Base-by-base conservation (phyloP, 2,329 filamentous ascomycete species). In the Colletotrichum viniferum region DNA sequence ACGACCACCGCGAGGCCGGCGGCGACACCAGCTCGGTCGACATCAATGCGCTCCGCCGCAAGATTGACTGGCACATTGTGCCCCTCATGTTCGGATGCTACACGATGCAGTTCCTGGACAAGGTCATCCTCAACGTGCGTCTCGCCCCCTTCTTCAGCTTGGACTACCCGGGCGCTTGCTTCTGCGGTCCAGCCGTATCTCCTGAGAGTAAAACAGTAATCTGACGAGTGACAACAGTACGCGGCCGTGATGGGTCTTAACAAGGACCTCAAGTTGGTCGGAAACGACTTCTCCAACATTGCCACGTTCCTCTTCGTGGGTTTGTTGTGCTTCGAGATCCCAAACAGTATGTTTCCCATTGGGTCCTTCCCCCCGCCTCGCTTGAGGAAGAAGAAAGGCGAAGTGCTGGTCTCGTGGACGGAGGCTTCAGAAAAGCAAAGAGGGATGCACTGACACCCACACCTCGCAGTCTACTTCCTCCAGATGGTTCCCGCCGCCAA, bases 241-340 rank as follows among this genome's bases (percentile, higher is more conserved):
- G 91, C 91, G 21, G 90, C 89, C 74, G 91, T 94, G 67, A 94
- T 94, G 92, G 91, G 91, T 4, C 81, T 94, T 9, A 84, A 82
- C 26, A 82, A 86, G 66, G 90, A 92, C 73, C 85, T 92, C 8
- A 83, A 87, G 1, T 86, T 94, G 63, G 80, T 82, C 14, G 89
- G 89, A 21, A 92, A 93, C 75, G 87, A 93, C 64, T 93, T 93
- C 80, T 90, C 89, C 63, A 91, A 91, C 81, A 82, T 91, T 21
- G 90, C 91, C 4, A 92, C 91, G 0, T 88, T 90, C 32, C 90
- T 93, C 78, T 94, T 92, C 78, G 90, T 93, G 56, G 91, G 90
- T 5, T 89, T 91, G 69, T 82, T 91, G 2, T 85, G 89, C 74
- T 90, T 90, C 34, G 91, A 92, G 80, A 83, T 92, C 4, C 91